A percentile compares a stretch with the other conserved stretches of the same genome.
Evolutionary conservation across 2,329 filamentous ascomycete species (phyloP).

Genomic region (Purpureocillium takamizusanense): DNA sequence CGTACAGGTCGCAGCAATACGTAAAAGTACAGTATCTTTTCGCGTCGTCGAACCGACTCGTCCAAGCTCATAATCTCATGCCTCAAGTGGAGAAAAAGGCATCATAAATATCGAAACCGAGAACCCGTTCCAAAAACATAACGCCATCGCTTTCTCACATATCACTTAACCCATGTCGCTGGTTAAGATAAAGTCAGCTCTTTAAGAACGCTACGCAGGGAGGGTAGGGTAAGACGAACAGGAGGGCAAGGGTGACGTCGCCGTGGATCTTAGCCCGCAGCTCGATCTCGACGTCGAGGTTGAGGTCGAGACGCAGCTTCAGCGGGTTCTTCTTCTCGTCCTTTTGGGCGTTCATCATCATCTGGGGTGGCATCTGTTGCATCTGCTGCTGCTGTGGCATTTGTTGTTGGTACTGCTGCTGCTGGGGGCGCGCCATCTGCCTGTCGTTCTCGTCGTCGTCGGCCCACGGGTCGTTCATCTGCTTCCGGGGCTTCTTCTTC

Average conservation of each 20-base stretch:
- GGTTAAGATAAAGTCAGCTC: neutral
- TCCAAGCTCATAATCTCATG: no score
- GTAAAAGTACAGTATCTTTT: no score
- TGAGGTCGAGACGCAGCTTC: conserved; percentile 59
- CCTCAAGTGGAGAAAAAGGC: no score
- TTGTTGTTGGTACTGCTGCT: conserved; percentile 13
- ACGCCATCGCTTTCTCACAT: conserved; percentile 1
- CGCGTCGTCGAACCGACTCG: no score
- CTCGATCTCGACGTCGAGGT: conserved; percentile 72
- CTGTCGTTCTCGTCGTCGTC: conserved; percentile 10
- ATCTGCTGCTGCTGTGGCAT: conserved; percentile 10
- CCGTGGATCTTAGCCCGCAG: conserved; percentile 73
- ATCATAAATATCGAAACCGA: no score
- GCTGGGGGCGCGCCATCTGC: conserved; percentile 17
- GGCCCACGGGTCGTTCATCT: conserved; percentile 2
- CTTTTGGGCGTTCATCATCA: conserved; percentile 18
- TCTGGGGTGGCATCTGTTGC: conserved; percentile 13
- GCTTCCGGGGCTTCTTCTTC: conserved; percentile 4
- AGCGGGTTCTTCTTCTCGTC: conserved; percentile 47
- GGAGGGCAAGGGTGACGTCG: conserved; percentile 62
- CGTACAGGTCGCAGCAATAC: no score
- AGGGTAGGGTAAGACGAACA: conserved; percentile 37
- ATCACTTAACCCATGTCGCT: conserved; percentile 1
- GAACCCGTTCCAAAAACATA: no score
- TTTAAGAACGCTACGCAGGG: neutral